These are phyloP conservation scores for Hypoxylon intermedium DNA, from an alignment of 495 filamentous ascomycete species.

Conservation along the genomic window DNA sequence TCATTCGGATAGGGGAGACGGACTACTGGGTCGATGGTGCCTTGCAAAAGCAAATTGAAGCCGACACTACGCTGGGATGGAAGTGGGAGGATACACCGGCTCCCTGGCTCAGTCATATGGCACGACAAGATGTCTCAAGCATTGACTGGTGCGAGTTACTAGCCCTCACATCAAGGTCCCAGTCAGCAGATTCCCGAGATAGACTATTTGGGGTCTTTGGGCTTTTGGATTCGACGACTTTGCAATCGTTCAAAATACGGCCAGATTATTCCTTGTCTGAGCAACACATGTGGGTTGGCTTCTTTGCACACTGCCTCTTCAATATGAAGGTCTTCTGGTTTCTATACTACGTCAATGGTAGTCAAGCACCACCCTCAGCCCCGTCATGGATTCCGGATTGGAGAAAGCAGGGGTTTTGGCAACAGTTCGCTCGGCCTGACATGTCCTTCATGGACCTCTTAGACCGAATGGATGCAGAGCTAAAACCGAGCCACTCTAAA, in stretches of 20 bases:
- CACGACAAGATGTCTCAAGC: neutral
- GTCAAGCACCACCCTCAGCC: neutral
- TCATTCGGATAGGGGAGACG: constrained; percentile 33
- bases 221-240: constrained; percentile 2
- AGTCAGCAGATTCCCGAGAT: constrained; percentile 31
- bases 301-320: constrained; percentile 36
- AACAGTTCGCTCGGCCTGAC: neutral
- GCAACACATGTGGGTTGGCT: constrained; percentile 34
- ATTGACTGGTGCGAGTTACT: constrained; percentile 14
- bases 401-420: neutral
- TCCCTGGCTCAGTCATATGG: constrained; percentile 15
- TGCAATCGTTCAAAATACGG: neutral
- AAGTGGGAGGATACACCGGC: neutral
- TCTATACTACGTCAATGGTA: neutral
- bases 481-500: too few species aligned
- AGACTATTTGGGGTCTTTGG: constrained; percentile 31
- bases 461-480: neutral
- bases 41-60: too few species aligned
- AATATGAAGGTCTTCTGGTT: constrained; percentile 8
- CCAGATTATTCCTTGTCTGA: constrained; percentile 36
- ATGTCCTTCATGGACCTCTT: neutral
- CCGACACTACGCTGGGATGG: too few species aligned
- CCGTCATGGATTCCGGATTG: neutral
- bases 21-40: constrained; percentile 22
- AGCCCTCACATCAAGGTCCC: constrained; percentile 13